Base-by-base conservation (phyloP, 2,329 filamentous ascomycete genomes). In the Ascochyta clinopodiicola region DNA sequence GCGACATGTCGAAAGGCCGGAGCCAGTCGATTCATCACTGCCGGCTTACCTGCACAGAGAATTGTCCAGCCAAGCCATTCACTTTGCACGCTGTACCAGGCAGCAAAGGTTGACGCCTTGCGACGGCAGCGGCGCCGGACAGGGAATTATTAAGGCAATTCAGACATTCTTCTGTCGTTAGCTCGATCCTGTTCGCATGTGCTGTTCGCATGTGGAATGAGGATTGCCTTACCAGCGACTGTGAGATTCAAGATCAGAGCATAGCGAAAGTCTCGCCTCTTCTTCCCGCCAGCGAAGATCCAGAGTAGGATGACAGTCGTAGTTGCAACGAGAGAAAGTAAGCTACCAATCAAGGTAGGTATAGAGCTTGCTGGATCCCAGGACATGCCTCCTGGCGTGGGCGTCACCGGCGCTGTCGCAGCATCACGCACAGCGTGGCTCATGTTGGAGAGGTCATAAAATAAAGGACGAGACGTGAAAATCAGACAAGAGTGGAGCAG, bases 11-110 rank as follows among this genome's bases (percentile, higher is more conserved):
- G 31, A n/a, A 21, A 2, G 9, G 13, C 29, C 3, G 29, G 29
- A 12, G 29, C 29, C 12, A 22, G 6, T 3, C 17, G 35, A 22
- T 22, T 8, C 24, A 10, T 27, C 15, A 22, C 6, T 2, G 19
- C 21, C 15, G 12, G 37, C 56, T 15, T 47, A 77, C 75, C 62
- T 81, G 79, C 12, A 80, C 79, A 2, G 76, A 79, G 40, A 80
- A 68, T 49, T 81, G 80, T 22, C 78, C 78, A 34, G 80, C 57
- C 66, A 76, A 79, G 32, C 78, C 80, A 59, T 81, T 82, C 17
- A 75, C 51, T 8, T 69, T 69, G 58, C 79, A 81, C 3, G 71
- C 73, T 0, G 63, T 13, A 12, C 75, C 73, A 8, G 68, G 54
- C 6, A 51, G 37, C 15, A 77, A 60, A 12, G 70, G 27, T 37